phyloP scores from a whole-genome alignment of 495 filamentous ascomycete species.

The Lepraria neglecta region DNA sequence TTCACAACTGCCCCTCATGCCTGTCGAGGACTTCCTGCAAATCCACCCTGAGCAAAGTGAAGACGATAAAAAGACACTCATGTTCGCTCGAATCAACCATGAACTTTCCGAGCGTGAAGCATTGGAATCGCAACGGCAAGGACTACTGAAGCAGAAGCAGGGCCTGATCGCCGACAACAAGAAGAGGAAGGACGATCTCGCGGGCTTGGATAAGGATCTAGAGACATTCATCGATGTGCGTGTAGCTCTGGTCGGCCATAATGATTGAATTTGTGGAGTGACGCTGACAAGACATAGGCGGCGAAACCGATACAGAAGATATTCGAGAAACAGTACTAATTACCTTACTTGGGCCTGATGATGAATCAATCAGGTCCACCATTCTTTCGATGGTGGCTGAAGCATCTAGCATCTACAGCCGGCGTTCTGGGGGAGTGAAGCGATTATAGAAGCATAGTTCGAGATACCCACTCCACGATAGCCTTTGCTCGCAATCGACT shows the following conservation, averaged over 20 bases:
- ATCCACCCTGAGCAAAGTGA: constrained; percentile 68
- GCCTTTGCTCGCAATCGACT: no score
- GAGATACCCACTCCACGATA: no score
- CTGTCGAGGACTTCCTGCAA: constrained; percentile 73
- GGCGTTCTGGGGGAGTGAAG: no score
- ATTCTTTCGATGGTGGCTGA: no score
- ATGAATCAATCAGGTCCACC: no score
- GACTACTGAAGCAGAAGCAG: constrained; percentile 83
- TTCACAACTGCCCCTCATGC: constrained; percentile 73
- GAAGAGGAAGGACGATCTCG: constrained; percentile 87
- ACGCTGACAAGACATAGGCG: constrained; percentile 46
- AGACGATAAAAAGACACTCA: constrained; percentile 67
- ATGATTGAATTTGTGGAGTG: background rate
- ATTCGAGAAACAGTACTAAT: constrained; percentile 65
- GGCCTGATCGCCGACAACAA: constrained; percentile 89
- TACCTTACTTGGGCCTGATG: no score
- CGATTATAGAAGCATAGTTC: no score
- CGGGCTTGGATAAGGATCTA: constrained; percentile 77
- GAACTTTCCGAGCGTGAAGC: constrained; percentile 80
- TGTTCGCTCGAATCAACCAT: constrained; percentile 87
- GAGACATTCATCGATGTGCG: constrained; percentile 75
- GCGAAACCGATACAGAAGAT: constrained; percentile 80
- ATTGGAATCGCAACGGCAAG: constrained; percentile 79
- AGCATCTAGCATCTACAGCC: no score
- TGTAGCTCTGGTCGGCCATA: background rate